phyloP scores from a whole-genome alignment of 2,329 filamentous ascomycete species.

The Phoma herbarum region DNA sequence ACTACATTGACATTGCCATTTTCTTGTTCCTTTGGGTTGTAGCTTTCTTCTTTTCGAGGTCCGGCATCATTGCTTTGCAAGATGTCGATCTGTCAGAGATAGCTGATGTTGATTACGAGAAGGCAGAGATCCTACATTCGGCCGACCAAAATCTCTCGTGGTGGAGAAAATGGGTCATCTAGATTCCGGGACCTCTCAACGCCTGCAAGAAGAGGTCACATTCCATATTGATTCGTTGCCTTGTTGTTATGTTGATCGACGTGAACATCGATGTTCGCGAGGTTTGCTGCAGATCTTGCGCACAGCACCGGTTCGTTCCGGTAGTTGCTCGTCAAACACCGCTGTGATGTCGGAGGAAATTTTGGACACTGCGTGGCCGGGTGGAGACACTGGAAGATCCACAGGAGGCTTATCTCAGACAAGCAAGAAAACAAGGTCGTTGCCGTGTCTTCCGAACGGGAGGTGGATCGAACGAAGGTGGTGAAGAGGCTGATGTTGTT shows the following conservation, averaged over 20 bases:
- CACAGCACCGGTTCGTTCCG: background rate
- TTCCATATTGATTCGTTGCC: background rate
- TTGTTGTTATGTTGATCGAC: background rate
- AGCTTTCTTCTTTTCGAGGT: background rate
- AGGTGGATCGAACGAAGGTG: background rate
- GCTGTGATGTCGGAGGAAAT: background rate
- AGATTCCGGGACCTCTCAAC: background rate
- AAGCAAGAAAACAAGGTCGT: slow-evolving; percentile 1
- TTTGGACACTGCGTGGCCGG: background rate
- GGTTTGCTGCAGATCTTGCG: background rate
- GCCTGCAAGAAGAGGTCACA: background rate
- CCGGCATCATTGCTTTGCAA: background rate
- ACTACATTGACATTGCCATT: background rate
- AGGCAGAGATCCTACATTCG: background rate
- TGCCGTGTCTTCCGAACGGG: background rate
- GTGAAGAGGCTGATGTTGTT: background rate
- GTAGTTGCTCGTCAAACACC: background rate
- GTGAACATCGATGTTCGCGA: background rate
- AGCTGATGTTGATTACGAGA: background rate
- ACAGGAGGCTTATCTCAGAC: slow-evolving; percentile 3
- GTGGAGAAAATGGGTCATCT: background rate
- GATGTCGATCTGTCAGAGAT: background rate
- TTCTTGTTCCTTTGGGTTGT: background rate
- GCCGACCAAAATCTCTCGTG: background rate
- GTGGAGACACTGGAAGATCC: background rate